Conservation (phyloP, 2,329 filamentous ascomycete genomes). For the Tolypocladium cylindrosporum region DNA sequence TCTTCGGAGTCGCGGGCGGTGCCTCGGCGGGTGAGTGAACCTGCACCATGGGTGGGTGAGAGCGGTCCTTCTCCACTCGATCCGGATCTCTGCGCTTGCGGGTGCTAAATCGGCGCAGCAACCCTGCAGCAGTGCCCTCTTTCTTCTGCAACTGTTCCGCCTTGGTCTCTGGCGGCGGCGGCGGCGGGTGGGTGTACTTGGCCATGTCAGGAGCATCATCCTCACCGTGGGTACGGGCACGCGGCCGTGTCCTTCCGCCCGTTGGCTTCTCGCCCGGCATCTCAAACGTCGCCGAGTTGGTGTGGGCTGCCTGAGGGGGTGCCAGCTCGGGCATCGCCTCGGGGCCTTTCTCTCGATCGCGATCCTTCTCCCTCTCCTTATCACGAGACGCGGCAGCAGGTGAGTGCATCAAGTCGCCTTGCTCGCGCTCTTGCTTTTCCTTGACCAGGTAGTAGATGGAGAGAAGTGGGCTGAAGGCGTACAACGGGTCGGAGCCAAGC, state of each 20-base stretch:
- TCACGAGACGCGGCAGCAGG: conserved; percentile 32
- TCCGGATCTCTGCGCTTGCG: conserved; percentile 62
- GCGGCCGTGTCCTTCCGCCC: conserved; percentile 70
- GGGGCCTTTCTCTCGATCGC: conserved; percentile 26
- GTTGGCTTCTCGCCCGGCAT: conserved; percentile 83
- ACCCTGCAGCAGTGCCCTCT: conserved; percentile 75
- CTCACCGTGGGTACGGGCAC: conserved; percentile 88
- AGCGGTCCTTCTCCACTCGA: conserved; percentile 51
- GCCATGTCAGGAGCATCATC: conserved; percentile 67
- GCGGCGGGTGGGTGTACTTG: conserved; percentile 23
- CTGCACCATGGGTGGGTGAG: conserved; percentile 63
- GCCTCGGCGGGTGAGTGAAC: conserved; percentile 68
- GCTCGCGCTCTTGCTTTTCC: conserved; percentile 83
- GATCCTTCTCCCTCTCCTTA: conserved; percentile 17
- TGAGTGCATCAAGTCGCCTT: conserved; percentile 27
- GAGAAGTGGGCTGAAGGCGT: conserved; percentile 84
- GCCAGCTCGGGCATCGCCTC: conserved; percentile 60
- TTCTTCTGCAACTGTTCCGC: conserved; percentile 60
- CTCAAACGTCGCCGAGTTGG: conserved; percentile 75
- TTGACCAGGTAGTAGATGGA: conserved; percentile 95
- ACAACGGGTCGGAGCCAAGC: conserved; percentile 75
- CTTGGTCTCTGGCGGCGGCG: conserved; percentile 41
- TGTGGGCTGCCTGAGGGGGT: conserved; percentile 78
- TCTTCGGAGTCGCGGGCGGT: conserved; percentile 52
- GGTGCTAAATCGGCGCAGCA: conserved; percentile 86